Evolutionary conservation across 306 rosid species (phyloP).

Genomic region (Mucuna pruriens): DNA sequence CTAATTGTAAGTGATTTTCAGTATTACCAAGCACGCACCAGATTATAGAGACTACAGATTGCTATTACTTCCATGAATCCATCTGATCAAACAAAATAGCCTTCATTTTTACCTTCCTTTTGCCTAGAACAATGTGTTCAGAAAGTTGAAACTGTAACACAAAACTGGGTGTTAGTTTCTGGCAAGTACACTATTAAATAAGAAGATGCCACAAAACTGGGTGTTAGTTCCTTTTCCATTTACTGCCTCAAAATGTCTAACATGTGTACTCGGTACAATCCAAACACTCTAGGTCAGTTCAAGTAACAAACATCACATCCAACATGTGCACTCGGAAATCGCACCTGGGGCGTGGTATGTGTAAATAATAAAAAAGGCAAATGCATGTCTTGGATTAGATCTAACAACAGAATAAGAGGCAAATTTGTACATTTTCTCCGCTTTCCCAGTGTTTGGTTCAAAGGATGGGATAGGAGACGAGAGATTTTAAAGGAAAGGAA

Average conservation of each 20-base stretch:
- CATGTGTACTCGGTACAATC: too few relatives aligned
- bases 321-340: neutral
- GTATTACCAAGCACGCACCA: neutral
- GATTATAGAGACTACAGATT: neutral
- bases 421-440: neutral
- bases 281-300: neutral
- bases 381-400: neutral
- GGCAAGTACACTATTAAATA: neutral
- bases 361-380: neutral
- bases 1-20: neutral
- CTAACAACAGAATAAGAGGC: neutral
- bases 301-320: neutral
- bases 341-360: too few relatives aligned
- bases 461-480: neutral
- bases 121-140: neutral
- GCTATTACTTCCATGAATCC: neutral
- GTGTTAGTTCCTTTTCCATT: too few relatives aligned
- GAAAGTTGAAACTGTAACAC: slow-evolving; percentile 7
- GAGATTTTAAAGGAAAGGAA: neutral
- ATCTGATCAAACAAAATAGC: neutral
- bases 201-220: too few relatives aligned
- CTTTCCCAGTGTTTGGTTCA: neutral
- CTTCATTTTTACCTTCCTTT: neutral
- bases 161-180: neutral
- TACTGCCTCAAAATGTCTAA: too few relatives aligned